Evolutionary conservation across 2,329 filamentous ascomycete species (phyloP), one percentile per base, ranked within the genome.

Genomic region (Aspergillus intermedius): DNA sequence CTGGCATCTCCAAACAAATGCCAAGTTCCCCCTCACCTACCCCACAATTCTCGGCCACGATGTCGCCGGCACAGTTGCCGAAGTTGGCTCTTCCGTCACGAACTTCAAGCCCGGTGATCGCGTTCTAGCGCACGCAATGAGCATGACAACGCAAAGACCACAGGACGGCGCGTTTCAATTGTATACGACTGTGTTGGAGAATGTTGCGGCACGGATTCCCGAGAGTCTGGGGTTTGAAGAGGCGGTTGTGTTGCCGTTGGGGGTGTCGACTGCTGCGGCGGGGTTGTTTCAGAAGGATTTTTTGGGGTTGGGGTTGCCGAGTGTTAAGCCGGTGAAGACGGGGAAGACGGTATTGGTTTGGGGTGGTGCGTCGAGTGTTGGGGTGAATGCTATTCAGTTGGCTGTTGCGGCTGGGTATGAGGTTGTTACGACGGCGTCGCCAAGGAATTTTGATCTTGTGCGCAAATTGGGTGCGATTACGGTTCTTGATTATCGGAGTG

Each of bases 331-430:
- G 12, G 7, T 13, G 10, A 6, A 7, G n/a, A 45, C 43, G 5
- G 46, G 44, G 10, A 44, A 49, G 35, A 44, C 51, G 1, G 12
- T 74, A 0, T 54, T 80, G 3, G 59, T 79, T 15, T 80, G 76
- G 75, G 77, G 77, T n/a, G 78, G 76, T 1, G 69, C 72, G 2
- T 71, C 73, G 0, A 67, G 65, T n/a, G 73, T 76, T 1, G 75
- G 77, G 0, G 65, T 65, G 28, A 60, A 56, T 4, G 70, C 69
- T 1, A 69, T 75, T 39, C 73, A 76, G 48, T 56, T 74, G 9
- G 72, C 71, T 0, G 61, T 54, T 1, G 67, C 62, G 0, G 56
- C 69, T 17, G 71, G 73, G 3, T 64, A 70, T 44, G 63, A 65
- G 25, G 70, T 76, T 9, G 55, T 71, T 48, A 60, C 60, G 4